Percentiles rank a stretch among this genome's conserved stretches.
phyloP scores from a whole-genome alignment of 164 flowering plant species.

The Vitis rotundifolia region DNA sequence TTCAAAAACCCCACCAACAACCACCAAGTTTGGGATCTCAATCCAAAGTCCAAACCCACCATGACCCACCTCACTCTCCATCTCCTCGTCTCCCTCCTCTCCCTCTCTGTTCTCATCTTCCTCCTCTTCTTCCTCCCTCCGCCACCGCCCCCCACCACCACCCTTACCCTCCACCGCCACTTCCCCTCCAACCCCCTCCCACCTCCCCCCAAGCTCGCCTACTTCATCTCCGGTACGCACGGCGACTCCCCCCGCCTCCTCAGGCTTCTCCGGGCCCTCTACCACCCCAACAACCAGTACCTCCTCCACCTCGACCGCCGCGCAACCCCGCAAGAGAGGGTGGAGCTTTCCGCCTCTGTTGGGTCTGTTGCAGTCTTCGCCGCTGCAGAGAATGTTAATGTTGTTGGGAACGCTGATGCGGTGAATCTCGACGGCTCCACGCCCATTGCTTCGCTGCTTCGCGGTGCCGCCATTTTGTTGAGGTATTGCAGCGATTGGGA shows the following conservation, averaged over 20 bases:
- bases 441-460: too few relatives aligned
- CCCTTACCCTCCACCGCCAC: too few relatives aligned
- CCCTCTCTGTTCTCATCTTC: neutral
- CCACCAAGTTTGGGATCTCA: too few relatives aligned
- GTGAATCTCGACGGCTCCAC: too few relatives aligned
- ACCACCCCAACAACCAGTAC: constrained; percentile 39
- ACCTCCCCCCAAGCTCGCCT: constrained; percentile 16
- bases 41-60: neutral
- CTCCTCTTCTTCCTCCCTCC: constrained; percentile 16
- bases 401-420: neutral
- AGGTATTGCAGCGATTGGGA: constrained; percentile 33
- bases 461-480: too few relatives aligned
- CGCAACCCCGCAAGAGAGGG: constrained; percentile 24
- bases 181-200: too few relatives aligned
- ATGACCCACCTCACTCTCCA: constrained; percentile 10
- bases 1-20: too few relatives aligned
- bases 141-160: neutral
- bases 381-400: constrained; percentile 29
- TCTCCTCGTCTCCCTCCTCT: neutral
- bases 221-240: constrained; percentile 28
- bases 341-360: neutral
- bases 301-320: constrained; percentile 27
- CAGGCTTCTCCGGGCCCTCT: constrained; percentile 28
- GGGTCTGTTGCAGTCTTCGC: constrained; percentile 14
- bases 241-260: constrained; percentile 26